Evolutionary conservation across 352 stramenopile species (phyloP), one percentile per base, ranked within the genome.

Genomic region (Pelagophyceae sp.): DNA sequence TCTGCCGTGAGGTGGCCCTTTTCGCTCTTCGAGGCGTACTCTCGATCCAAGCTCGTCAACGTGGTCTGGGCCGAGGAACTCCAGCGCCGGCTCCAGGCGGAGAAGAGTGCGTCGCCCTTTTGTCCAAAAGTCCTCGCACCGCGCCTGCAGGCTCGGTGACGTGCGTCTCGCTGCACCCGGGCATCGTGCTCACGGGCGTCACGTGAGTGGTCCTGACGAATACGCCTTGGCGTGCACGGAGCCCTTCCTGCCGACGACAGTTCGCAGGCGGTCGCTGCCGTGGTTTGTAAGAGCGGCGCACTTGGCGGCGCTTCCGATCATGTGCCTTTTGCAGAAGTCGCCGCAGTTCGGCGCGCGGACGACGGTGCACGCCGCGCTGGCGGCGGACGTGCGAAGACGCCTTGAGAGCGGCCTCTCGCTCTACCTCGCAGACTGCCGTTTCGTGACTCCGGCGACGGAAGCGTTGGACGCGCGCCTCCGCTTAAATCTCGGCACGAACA

Each of bases 251-350:
- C 45, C 23, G 45, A 11, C 23, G 45, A 11, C 23, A 23, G 45
- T 54, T 23, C 11, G 11, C 45, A 54, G 45, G 67, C 67, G 67
- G 37, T 32, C 6, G 3, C 27, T 74, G 11, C 67, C 38, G 11
- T 58, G 19, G 35, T 1, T 23, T n/a, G 67, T 58, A 0, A 33
- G 67, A 23, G 2, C 27, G 15, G 67, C 67, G 33, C 67, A 74
- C 38, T 2, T 27, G 2, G 1, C 58, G 5, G 35, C 38, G 15
- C 17, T 60, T 11, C 67, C 67, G 2, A n/a, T 51, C 67, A 38
- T 31, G 35, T 1, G 51, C 67, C 38, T 74, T n/a, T 74, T 74
- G 17, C 67, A 74, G 38, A 74, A 74, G 67, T 3, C n/a, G 2
- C 67, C 67, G 35, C 11, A 5, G 35, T 37, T 38, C 20, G 67